Evolutionary conservation across 768 basidiomycete species (phyloP), one percentile per base, ranked within the genome.

Genomic region (Agaricus subrufescens): DNA sequence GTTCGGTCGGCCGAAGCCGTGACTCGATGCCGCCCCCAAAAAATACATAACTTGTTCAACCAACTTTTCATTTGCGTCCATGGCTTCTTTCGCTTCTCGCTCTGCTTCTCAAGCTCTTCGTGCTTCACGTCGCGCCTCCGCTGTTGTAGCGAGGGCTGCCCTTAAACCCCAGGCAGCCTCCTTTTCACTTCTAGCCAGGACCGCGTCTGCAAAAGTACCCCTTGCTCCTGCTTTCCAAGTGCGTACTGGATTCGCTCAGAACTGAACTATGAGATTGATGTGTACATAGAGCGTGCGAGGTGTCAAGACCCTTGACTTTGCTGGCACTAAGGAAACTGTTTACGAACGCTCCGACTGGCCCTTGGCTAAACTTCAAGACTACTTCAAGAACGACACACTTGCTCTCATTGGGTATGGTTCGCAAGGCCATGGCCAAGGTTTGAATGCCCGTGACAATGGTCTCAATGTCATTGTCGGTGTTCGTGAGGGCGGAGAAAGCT

Each of bases 371-470:
- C 87, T 99, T 69, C 96, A 98, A 73, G 94, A 98, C 71, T 99
- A 96, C 83, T 97, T 99, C 84, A 98, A 98, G 76, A 90, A 98
- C 69, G 97, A 99, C 74, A 98, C 95, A 62, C 91, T 99, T 54
- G 96, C 96, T 60, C 86, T 99, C 74, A 98, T 98, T 65, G 97
- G 97, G 58, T 98, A 99, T 69, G 97, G 97, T 60, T 98, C 97
- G 11, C 94, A 96, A 76, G 95, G 96, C 42, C 97, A 98, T 72
- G 97, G 97, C 19, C 97, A 98, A 75, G 95, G 96, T 61, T 78
- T 99, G 72, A 99, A 99, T 69, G 96, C 97, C 55, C 94, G 97
- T 64, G 97, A 98, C 82, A 96, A 99, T 66, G 97, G 97, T 58
- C 80, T 99, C 62, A 98, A 98, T 64, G 95, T 99, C 73, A 91